A percentile compares a stretch with the other conserved stretches of the same genome.
These are phyloP conservation scores for Parafenestella ontariensis DNA, from an alignment of 2,329 filamentous ascomycete genomes.

Conservation along the genomic window DNA sequence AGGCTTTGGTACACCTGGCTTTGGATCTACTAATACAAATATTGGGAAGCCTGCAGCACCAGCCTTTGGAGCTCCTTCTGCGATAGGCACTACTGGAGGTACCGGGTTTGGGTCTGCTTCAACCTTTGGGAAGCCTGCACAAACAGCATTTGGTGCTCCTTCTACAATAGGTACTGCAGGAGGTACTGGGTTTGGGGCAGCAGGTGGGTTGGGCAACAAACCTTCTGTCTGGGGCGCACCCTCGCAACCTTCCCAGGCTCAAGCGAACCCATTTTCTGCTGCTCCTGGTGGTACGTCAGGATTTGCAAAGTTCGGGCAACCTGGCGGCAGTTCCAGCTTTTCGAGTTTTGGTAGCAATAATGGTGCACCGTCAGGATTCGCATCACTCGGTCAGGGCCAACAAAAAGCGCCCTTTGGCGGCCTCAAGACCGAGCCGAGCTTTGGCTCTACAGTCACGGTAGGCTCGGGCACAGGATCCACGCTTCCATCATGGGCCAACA, in stretches of 20 bases:
- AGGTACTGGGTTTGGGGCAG: conserved; percentile 37
- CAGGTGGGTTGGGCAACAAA: conserved; percentile 26
- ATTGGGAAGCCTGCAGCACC: conserved; percentile 22
- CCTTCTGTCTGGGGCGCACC: conserved; percentile 32
- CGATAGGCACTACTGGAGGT: conserved; percentile 24
- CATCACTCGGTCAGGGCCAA: conserved; percentile 30
- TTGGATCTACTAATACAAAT: conserved; percentile 17
- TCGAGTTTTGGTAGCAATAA: conserved; percentile 17
- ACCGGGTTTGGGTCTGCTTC: conserved; percentile 35
- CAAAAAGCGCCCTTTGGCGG: conserved; percentile 41
- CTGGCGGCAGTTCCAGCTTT: conserved; percentile 32
- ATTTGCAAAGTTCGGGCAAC: conserved; percentile 42
- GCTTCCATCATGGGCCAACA: conserved; percentile 42
- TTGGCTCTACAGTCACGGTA: conserved; percentile 52
- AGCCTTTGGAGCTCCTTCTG: conserved; percentile 29
- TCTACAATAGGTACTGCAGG: conserved; percentile 27
- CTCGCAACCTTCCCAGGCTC: conserved; percentile 27
- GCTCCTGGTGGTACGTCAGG: conserved; percentile 31
- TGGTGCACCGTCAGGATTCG: conserved; percentile 39
- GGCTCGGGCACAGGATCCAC: conserved; percentile 44
- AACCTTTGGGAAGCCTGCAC: conserved; percentile 18
- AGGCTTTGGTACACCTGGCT: conserved; percentile 31
- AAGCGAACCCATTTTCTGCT: conserved; percentile 45
- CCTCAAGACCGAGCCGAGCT: conserved; percentile 43
- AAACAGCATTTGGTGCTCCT: conserved; percentile 29